Conservation (phyloP, 805 yeast species). For the Candida insectorum region DNA sequence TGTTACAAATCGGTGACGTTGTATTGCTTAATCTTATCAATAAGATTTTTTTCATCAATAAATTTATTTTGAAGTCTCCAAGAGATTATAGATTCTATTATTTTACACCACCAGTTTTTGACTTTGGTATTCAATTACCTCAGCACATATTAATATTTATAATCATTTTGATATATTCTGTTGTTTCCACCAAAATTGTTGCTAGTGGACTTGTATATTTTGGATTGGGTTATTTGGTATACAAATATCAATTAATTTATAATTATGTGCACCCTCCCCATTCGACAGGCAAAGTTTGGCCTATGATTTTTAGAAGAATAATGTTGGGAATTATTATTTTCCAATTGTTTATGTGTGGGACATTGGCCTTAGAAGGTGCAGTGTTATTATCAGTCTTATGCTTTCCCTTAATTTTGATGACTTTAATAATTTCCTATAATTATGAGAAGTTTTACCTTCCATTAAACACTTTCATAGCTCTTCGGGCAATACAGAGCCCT, state of each 20-base stretch:
- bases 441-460: conserved; percentile 57
- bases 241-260: conserved; percentile 59
- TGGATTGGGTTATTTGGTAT: conserved; percentile 53
- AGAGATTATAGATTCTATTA: conserved; percentile 49
- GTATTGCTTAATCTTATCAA: conserved; percentile 40
- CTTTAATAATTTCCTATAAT: conserved; percentile 44
- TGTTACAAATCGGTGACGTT: conserved; percentile 55
- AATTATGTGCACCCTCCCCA: conserved; percentile 63
- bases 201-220: conserved; percentile 58
- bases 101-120: conserved; percentile 57
- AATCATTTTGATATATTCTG: conserved; percentile 57
- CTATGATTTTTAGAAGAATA: conserved; percentile 54
- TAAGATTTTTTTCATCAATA: conserved; percentile 36
- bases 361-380: conserved; percentile 58
- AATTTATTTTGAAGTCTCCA: conserved; percentile 44
- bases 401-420: conserved; percentile 47
- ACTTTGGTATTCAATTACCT: conserved; percentile 59
- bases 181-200: conserved; percentile 57
- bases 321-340: conserved; percentile 53
- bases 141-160: conserved; percentile 59
- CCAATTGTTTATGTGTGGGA: conserved; percentile 63
- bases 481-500: conserved; percentile 52
- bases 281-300: conserved; percentile 68
- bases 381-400: conserved; percentile 46
- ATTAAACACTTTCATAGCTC: conserved; percentile 51